Base-by-base conservation (phyloP, 192 early-diverging fungal species). In the Coemansia sp. region DNA sequence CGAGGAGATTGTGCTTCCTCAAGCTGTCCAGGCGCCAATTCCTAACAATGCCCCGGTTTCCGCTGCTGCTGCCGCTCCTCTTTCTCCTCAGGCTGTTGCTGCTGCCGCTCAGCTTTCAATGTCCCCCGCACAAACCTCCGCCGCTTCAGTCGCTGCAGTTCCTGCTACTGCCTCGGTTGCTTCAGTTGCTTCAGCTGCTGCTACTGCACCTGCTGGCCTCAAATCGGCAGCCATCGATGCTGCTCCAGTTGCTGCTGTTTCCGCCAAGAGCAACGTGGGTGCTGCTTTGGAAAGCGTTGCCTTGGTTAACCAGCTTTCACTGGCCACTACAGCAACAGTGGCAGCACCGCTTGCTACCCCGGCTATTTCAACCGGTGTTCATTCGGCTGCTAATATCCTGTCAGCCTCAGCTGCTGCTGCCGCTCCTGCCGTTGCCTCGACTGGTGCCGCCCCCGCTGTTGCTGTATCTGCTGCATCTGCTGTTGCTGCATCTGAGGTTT, bases 281-380 rank as follows among this genome's bases (percentile, higher is more conserved):
- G 54, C 40, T 14, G 39, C 40, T 19, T 41, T 39, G 37, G 38
- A 59, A n/a, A 59, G 57, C 38, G 39, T 63, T 59, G 54, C 61
- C 16, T 61, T 39, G 9, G 51, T 25, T 22, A 54, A 54, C 51
- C 20, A 10, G 11, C 9, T 14, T 8, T 1, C 25, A 12, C 0
- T 25, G 13, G 17, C 14, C 14, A 25, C 53, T 39, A 32, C 53
- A 40, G 37, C 42, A 37, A 14, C 55, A 5, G 42, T 42, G 38
- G 55, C 40, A 44, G 39, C 41, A n/a, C 8, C 37, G 12, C 25
- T 25, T 10, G 44, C 8, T 32, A 4, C 32, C 32, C 32, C 0
- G 32, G 32, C 32, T 1, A 2, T 32, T 2, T 2, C 32, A 32
- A 32, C 32, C 1, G 32, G 32, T 32, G 32, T 4, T 32, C 32